Percentiles rank a stretch among this genome's conserved stretches.
phyloP scores from a whole-genome alignment of 352 stramenopile genomes.

The Phytophthora lateralis region DNA sequence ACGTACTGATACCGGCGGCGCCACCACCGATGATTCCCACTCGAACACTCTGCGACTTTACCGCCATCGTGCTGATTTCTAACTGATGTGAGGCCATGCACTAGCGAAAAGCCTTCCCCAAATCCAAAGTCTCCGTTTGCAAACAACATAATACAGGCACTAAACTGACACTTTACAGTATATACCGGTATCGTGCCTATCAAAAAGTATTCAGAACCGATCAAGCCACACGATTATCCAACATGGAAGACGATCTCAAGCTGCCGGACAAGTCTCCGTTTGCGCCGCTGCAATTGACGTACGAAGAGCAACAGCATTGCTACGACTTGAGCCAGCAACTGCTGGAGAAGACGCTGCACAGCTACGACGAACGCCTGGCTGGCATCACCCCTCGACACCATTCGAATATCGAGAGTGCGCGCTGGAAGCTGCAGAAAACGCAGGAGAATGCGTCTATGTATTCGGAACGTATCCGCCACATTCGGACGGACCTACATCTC shows the following conservation, averaged over 20 bases:
- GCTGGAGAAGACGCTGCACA: conserved; percentile 43
- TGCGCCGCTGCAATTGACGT: conserved; percentile 31
- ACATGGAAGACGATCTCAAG: neutral
- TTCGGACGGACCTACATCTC: conserved; percentile 35
- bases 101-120: conserved; percentile 9
- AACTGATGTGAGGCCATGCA: conserved; percentile 16
- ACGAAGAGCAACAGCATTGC: conserved; percentile 39
- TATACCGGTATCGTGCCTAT: neutral
- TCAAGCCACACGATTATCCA: neutral
- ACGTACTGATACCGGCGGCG: conserved; percentile 78
- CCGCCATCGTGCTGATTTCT: conserved; percentile 16
- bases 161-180: conserved; percentile 3
- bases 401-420: conserved; percentile 33
- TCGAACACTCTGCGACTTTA: conserved; percentile 32
- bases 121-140: conserved; percentile 17
- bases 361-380: conserved; percentile 41
- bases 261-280: conserved; percentile 42
- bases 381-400: conserved; percentile 31
- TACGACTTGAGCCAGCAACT: conserved; percentile 40
- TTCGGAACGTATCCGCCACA: conserved; percentile 32
- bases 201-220: conserved; percentile 1
- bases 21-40: conserved; percentile 78
- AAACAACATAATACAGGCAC: neutral
- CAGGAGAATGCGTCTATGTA: conserved; percentile 41
- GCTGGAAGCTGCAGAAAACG: conserved; percentile 44